Evolutionary conservation across 345 rosid species (phyloP).

Genomic region (Heritiera littoralis): DNA sequence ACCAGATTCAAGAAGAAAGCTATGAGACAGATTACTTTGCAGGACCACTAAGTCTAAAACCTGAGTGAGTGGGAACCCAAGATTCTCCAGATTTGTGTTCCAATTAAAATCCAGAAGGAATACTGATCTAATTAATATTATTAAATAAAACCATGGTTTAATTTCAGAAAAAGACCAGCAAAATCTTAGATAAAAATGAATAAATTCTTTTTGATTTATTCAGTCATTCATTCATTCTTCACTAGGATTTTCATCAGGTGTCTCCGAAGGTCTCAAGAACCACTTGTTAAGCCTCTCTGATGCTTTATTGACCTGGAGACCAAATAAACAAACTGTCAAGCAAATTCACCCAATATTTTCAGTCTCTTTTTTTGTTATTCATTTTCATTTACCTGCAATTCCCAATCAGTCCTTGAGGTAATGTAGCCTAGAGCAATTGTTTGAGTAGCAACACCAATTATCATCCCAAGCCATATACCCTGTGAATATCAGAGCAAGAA

Average conservation of each 20-base stretch:
- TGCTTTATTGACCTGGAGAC: not conserved
- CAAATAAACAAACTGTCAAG: not conserved
- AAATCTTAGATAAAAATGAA: no score
- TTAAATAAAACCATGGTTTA: no score
- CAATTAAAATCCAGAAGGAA: no score
- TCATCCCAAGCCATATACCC: constrained; percentile 47
- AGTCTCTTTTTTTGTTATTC: not conserved
- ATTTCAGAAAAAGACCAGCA: no score
- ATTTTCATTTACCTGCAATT: constrained; percentile 31
- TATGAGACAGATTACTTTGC: no score
- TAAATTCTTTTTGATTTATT: not conserved
- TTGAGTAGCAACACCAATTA: constrained; percentile 35
- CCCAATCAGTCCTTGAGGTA: constrained; percentile 41
- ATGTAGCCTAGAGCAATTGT: constrained; percentile 28
- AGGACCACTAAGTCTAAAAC: no score
- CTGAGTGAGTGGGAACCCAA: no score
- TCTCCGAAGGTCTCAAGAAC: not conserved
- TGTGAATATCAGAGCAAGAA: not conserved
- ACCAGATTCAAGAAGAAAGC: no score
- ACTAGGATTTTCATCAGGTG: not conserved
- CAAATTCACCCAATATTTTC: not conserved
- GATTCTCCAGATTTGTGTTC: no score
- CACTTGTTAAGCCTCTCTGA: constrained; percentile 10
- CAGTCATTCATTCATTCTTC: not conserved
- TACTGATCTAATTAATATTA: no score